Evolutionary conservation across 176 grass and related monocot species (phyloP), one percentile per base, ranked within the genome.

Genomic region (Carex parvula): DNA sequence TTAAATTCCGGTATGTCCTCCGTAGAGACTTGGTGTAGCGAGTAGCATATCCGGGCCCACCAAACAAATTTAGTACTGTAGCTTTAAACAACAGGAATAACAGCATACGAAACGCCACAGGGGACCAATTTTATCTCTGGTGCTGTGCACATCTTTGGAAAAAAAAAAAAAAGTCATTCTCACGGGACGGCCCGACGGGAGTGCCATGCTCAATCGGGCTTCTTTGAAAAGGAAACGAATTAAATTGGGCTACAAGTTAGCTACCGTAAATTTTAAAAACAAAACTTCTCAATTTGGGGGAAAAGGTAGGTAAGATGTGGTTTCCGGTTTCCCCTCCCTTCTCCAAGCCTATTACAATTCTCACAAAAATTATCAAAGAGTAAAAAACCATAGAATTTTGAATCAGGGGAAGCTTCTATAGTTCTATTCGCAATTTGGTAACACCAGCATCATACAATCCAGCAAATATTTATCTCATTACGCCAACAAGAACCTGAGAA

Each of bases 191-290:
- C 2, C 72, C 22, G 72, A 29, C 72, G 72, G 41, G 17, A 82
- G 37, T 68, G 80, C 80, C 80, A 83, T 83, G 80, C 61, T 68
- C 80, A 32, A n/a, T 18, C 58, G 17, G 80, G 80, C 8, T 68
- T 65, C 61, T 83, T 83, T 83, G 39, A 83, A 83, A 83, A 68
- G 42, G 60, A 83, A 68, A 69, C 22, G 20, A 83, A 83, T 65
- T 83, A 18, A 67, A 67, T 83, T 68, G 24, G 14, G 39, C 60
- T 68, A 52, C 20, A 83, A 66, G 80, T 68, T 83, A 83, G 80
- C 41, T 68, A 22, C 22, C 22, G 41, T 68, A 67, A 68, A 54
- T 52, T 50, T 53, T 81, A 22, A 42, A 61, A 39, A 81, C 4
- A 64, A 63, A 62, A 30, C 20, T 17, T 24, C 79, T 41, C 41